A percentile compares a stretch with the other conserved stretches of the same genome.
Evolutionary conservation across 2,329 filamentous ascomycete species (phyloP).

Genomic region (Mariannaea sp.): DNA sequence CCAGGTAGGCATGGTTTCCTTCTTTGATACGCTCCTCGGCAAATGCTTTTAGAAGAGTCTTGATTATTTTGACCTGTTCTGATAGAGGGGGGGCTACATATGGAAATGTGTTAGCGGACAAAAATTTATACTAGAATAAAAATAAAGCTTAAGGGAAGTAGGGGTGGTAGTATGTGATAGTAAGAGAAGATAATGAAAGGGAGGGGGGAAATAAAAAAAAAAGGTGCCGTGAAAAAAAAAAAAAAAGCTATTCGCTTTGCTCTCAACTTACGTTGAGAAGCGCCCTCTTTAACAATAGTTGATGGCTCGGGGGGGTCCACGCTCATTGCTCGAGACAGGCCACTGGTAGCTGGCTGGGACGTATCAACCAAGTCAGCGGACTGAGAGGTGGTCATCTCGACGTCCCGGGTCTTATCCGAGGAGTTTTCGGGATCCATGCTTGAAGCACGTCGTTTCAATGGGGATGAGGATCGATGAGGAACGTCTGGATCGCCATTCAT

Average conservation of each 20-base stretch:
- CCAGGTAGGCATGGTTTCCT: conserved; percentile 75
- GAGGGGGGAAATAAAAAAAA: too few relatives aligned
- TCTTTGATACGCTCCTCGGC: conserved; percentile 63
- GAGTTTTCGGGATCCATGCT: conserved; percentile 61
- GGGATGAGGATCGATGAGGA: conserved; percentile 66
- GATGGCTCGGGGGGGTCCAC: conserved; percentile 44
- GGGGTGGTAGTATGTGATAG: too few relatives aligned
- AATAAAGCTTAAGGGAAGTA: too few relatives aligned
- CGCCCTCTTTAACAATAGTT: conserved; percentile 22
- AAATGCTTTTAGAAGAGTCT: conserved; percentile 60
- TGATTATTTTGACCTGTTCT: conserved; percentile 75
- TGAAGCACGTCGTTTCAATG: conserved; percentile 66
- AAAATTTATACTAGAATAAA: too few relatives aligned
- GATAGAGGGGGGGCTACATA: conserved; percentile 45
- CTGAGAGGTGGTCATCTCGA: conserved; percentile 50
- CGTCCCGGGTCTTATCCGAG: conserved; percentile 48
- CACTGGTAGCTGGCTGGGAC: conserved; percentile 24
- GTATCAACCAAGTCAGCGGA: conserved; percentile 24
- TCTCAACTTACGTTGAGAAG: conserved; percentile 39
- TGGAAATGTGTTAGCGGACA: conserved; percentile 27
- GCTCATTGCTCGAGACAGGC: conserved; percentile 48
- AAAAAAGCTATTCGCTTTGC: too few relatives aligned
- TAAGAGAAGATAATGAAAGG: too few relatives aligned
- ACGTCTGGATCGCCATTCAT: conserved; percentile 65
- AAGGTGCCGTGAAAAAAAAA: too few relatives aligned